phyloP scores from a whole-genome alignment of 306 rosid species.

The Pyrus betulifolia region DNA sequence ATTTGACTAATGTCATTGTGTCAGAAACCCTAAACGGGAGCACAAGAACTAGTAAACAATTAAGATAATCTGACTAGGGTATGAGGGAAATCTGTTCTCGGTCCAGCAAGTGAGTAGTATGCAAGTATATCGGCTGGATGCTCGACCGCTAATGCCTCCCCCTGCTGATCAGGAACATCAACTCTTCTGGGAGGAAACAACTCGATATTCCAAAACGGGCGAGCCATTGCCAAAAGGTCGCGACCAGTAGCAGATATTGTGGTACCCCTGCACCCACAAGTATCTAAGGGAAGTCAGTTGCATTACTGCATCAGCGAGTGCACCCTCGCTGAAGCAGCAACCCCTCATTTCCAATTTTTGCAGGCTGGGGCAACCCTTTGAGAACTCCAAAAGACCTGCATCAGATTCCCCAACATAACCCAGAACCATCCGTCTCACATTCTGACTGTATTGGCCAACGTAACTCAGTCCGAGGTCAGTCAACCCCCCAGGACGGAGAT shows the following conservation, averaged over 20 bases:
- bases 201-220: constrained; percentile 90
- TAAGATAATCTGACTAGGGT: neutral
- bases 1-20: neutral
- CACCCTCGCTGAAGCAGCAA: constrained; percentile 78
- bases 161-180: neutral
- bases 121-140: constrained; percentile 92
- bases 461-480: constrained; percentile 72
- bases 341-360: constrained; percentile 91
- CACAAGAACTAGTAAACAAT: neutral
- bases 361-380: constrained; percentile 83
- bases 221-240: constrained; percentile 75
- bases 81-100: constrained; percentile 65
- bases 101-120: constrained; percentile 96
- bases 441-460: constrained; percentile 70
- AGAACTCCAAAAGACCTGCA: constrained; percentile 63
- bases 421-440: constrained; percentile 95
- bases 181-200: constrained; percentile 61
- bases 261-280: constrained; percentile 90
- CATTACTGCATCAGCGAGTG: constrained; percentile 64
- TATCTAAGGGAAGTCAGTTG: constrained; percentile 64
- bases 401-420: constrained; percentile 86
- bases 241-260: constrained; percentile 47
- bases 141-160: neutral
- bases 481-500: constrained; percentile 78
- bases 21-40: neutral